phyloP scores from a whole-genome alignment of 441 rosid species.

The Gossypium laxum region DNA sequence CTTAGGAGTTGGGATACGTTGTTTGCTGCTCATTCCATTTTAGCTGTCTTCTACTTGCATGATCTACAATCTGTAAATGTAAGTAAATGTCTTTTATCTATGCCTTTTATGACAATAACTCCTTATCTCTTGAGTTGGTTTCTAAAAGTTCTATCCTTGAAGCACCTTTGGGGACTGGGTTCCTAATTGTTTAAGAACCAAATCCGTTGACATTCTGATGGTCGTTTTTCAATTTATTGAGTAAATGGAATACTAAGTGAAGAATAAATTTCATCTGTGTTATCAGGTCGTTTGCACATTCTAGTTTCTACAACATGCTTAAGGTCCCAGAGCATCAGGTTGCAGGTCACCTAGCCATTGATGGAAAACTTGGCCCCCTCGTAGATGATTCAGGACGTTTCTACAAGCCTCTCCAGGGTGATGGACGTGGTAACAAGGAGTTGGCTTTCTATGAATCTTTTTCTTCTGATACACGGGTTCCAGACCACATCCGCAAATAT shows the following conservation, averaged over 20 bases:
- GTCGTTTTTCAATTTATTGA: not conserved
- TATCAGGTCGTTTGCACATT: conserved; percentile 2
- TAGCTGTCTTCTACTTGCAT: not conserved
- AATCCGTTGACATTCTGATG: not conserved
- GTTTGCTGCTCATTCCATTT: not conserved
- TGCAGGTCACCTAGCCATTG: conserved; percentile 70
- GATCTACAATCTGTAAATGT: not conserved
- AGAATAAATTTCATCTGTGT: conserved; percentile 3
- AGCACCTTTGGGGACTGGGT: not conserved
- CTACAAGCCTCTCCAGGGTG: conserved; percentile 80
- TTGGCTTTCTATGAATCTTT: conserved; percentile 62
- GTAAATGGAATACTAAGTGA: not conserved
- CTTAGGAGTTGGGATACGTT: not conserved
- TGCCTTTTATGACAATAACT: not conserved
- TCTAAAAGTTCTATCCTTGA: not conserved
- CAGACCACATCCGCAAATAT: conserved; percentile 51
- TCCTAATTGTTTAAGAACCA: not conserved
- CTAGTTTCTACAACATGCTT: conserved; percentile 38
- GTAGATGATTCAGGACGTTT: conserved; percentile 72
- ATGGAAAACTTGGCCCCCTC: conserved; percentile 68
- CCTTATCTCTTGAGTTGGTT: not conserved
- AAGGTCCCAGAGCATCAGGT: conserved; percentile 86
- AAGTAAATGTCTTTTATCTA: not conserved
- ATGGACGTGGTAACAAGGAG: conserved; percentile 60
- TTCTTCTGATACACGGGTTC: conserved; percentile 46